Conservation (phyloP, 1,284 basidiomycete species). For the Ustilago bromivora region DNA sequence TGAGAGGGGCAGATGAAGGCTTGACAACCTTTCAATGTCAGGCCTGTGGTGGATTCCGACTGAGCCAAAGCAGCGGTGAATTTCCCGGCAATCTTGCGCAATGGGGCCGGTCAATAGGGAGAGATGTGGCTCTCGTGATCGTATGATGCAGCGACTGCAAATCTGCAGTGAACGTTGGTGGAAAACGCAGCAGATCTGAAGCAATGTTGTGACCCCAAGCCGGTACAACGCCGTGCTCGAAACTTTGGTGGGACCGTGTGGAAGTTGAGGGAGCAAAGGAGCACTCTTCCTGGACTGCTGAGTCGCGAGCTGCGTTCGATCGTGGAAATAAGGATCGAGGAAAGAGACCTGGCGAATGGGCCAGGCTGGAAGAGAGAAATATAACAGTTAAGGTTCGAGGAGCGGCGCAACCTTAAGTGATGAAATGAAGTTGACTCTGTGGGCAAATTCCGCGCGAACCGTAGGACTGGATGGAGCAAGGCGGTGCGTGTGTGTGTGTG, state of each 20-base stretch:
- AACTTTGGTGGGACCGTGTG: constrained; percentile 29
- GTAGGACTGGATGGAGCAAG: constrained; percentile 31
- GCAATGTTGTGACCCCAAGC: not conserved
- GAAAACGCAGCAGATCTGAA: not conserved
- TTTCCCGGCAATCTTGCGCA: not conserved
- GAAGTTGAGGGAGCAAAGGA: not conserved
- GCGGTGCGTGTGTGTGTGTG: constrained; percentile 4
- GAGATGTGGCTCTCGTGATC: not conserved
- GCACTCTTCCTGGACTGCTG: not conserved
- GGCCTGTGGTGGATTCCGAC: not conserved
- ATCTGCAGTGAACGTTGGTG: not conserved
- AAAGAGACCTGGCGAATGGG: not conserved
- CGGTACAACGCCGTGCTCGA: not conserved
- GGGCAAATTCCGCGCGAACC: constrained; percentile 20
- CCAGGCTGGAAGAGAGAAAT: constrained; percentile 5
- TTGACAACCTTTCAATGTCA: not conserved
- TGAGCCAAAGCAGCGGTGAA: not conserved
- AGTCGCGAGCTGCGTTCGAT: constrained; percentile 6
- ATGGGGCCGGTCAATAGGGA: not conserved
- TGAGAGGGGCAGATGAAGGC: not conserved
- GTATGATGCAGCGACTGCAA: constrained; percentile 6
- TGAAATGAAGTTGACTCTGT: constrained; percentile 37
- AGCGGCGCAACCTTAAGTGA: constrained; percentile 31
- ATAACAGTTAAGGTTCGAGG: constrained; percentile 36
- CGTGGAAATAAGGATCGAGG: constrained; percentile 4